These are phyloP conservation scores for Neurospora tetraspora DNA, from an alignment of 495 filamentous ascomycete genomes.

Conservation along the genomic window DNA sequence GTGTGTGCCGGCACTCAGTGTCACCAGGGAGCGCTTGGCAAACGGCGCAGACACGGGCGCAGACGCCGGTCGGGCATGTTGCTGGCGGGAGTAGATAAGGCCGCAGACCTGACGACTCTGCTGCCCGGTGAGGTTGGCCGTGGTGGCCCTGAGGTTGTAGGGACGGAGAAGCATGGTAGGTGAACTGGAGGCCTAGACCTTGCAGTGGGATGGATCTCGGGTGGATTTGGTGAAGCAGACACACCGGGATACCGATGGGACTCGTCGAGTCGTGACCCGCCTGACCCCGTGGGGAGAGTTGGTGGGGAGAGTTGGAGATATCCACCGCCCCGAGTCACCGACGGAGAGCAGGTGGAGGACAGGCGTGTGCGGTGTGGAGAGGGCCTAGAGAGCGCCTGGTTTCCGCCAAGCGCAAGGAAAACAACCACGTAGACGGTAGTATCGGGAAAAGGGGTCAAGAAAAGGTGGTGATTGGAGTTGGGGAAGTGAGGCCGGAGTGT, in stretches of 20 bases:
- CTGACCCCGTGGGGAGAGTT: background rate
- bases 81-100: conserved; percentile 11
- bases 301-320: background rate
- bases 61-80: background rate
- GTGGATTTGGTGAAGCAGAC: background rate
- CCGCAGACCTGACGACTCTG: conserved; percentile 20
- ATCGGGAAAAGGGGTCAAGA: background rate
- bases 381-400: background rate
- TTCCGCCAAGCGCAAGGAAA: background rate
- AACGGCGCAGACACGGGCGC: conserved; percentile 1
- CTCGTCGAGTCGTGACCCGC: background rate
- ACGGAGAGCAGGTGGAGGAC: background rate
- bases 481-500: background rate
- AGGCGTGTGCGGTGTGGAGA: background rate
- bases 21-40: conserved; percentile 14
- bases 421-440: background rate
- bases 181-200: background rate
- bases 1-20: conserved; percentile 10
- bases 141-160: conserved; percentile 6
- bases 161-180: conserved; percentile 14
- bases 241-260: background rate
- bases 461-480: background rate
- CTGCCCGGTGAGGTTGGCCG: background rate
- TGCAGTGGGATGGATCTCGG: background rate
- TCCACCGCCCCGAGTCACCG: background rate